A percentile compares a stretch with the other conserved stretches of the same genome.
These are phyloP conservation scores for Cornus kousa DNA, from an alignment of 148 eudicot species.

Conservation along the genomic window DNA sequence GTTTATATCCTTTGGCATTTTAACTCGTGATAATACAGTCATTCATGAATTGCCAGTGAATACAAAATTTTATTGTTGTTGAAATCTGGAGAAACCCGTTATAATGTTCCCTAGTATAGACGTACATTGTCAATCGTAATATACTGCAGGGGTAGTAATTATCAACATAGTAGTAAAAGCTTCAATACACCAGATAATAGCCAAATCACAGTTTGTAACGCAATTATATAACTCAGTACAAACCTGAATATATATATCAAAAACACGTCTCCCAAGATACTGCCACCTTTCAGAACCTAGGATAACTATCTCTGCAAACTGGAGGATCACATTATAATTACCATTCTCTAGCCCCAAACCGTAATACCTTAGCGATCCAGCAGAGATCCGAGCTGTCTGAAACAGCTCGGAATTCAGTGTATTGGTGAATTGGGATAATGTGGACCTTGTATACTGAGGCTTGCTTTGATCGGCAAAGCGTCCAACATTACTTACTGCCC, in stretches of 20 bases:
- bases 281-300: constrained; percentile 37
- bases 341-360: constrained; percentile 88
- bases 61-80: neutral
- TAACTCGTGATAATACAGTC: neutral
- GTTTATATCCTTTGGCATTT: neutral
- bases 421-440: constrained; percentile 39
- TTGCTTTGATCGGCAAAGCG: constrained; percentile 30
- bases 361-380: constrained; percentile 79
- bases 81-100: neutral
- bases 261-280: constrained; percentile 76
- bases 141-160: neutral
- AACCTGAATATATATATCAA: constrained; percentile 83
- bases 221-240: neutral
- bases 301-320: constrained; percentile 66
- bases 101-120: neutral
- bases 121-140: neutral
- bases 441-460: constrained; percentile 25
- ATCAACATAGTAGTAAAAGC: neutral
- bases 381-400: constrained; percentile 67
- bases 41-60: neutral
- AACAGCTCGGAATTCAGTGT: constrained; percentile 66
- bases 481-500: constrained; percentile 86
- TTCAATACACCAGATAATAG: neutral
- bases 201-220: neutral
- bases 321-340: constrained; percentile 60